A percentile compares a stretch with the other conserved stretches of the same genome.
phyloP scores from a whole-genome alignment of 371 early-diverging fungal genomes.

The Mucor sp. region DNA sequence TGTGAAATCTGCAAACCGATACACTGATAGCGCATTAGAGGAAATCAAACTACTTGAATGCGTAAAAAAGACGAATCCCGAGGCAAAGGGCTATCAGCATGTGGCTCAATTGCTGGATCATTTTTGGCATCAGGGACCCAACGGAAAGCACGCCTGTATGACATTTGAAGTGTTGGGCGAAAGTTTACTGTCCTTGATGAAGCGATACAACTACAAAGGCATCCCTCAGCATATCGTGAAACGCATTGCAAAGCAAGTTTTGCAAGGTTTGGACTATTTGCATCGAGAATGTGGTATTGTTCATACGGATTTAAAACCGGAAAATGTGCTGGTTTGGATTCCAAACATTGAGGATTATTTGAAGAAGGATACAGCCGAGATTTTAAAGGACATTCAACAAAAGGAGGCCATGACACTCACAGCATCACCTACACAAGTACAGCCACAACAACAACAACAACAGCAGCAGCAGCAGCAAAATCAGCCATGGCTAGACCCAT shows the following conservation, averaged over 20 bases:
- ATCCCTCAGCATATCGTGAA: constrained; percentile 86
- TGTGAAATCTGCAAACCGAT: constrained; percentile 93
- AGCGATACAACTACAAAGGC: constrained; percentile 65
- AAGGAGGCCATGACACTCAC: background rate
- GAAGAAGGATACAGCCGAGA: constrained; percentile 23
- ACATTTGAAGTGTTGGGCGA: constrained; percentile 97
- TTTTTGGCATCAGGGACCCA: constrained; percentile 88
- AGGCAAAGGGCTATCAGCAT: constrained; percentile 59
- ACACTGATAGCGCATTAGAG: constrained; percentile 94
- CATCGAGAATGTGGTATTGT: constrained; percentile 97
- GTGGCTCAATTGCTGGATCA: constrained; percentile 88
- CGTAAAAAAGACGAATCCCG: constrained; percentile 67
- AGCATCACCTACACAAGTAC: background rate
- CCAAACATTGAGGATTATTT: constrained; percentile 70
- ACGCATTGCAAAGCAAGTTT: constrained; percentile 84
- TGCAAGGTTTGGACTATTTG: constrained; percentile 91
- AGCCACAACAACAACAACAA: background rate
- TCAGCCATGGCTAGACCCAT: constrained; percentile 5
- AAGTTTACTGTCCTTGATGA: constrained; percentile 87
- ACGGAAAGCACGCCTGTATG: constrained; percentile 96
- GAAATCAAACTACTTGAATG: constrained; percentile 90
- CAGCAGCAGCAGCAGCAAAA: background rate
- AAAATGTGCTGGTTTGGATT: constrained; percentile 91
- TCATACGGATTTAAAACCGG: constrained; percentile 98
- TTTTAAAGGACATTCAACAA: constrained; percentile 15